These are phyloP conservation scores for Verbascum thapsus DNA, from an alignment of 257 asterid genomes.

Conservation along the genomic window DNA sequence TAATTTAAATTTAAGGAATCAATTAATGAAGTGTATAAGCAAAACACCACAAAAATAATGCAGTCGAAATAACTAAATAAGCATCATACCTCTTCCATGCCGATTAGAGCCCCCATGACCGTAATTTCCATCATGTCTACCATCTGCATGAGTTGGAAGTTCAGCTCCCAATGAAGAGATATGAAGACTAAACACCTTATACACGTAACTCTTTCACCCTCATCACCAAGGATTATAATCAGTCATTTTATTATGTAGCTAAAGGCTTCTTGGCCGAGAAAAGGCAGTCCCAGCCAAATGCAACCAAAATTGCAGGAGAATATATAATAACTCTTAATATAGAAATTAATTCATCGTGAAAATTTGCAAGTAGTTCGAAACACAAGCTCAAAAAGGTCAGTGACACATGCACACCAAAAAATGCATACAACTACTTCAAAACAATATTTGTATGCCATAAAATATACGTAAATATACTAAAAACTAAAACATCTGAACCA, in stretches of 20 bases:
- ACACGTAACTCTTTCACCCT: background rate
- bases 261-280: background rate
- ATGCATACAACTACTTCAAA: background rate
- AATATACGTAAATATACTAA: background rate
- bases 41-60: constrained; percentile 7
- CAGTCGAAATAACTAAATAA: constrained; percentile 10
- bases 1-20: constrained; percentile 26
- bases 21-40: constrained; percentile 14
- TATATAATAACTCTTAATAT: background rate
- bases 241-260: constrained; percentile 1
- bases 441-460: background rate
- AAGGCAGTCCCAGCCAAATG: constrained; percentile 17
- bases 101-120: constrained; percentile 77
- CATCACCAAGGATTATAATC: background rate
- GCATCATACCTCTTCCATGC: constrained; percentile 73
- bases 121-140: constrained; percentile 73
- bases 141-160: constrained; percentile 51
- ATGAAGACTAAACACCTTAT: constrained; percentile 13
- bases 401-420: background rate
- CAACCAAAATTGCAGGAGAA: background rate
- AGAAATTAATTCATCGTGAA: background rate
- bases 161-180: constrained; percentile 20
- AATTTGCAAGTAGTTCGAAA: background rate
- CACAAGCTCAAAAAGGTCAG: background rate
- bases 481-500: too few relatives aligned